Evolutionary conservation across 75 land plant species (phyloP), one percentile per base, ranked within the genome.

Genomic region (Isoetes taiwanensis): DNA sequence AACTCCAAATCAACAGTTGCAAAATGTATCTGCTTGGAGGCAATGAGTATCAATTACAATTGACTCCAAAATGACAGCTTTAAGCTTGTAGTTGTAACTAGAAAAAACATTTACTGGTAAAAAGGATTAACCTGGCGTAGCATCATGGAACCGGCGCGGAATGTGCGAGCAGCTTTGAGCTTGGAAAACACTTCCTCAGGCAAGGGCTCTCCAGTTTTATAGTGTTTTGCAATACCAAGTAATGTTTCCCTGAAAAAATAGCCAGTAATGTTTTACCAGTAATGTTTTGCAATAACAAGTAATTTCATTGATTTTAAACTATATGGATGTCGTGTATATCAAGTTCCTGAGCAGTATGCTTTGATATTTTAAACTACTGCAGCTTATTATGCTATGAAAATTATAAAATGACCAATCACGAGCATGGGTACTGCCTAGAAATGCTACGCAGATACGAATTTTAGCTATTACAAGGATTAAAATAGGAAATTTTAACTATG

Each of bases 221-320:
- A 88, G 42, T 88, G 95, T 68, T 78, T 83, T 10, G 95, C 95
- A 64, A 88, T 72, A 54, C 95, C 71, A 82, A 84, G 61, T 16
- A 88, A 63, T 20, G 85, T 88, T 57, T 73, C 83, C 66, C 91
- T 86, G 68, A 9, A 25, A 2, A 29, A 55, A 11, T 12, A 9
- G 12, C 9, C 9, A 14, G 39, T 37, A 14, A 37, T 14, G 39
- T 37, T 14, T 37, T 14, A 37, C 9, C 14, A 14, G 14, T 37
- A 37, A 9, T 9, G 39, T 9, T n/a, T n/a, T n/a, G n/a, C n/a
- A n/a, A n/a, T n/a, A n/a, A n/a, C n/a, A n/a, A n/a, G n/a, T n/a
- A n/a, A n/a, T n/a, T n/a, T n/a, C n/a, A n/a, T n/a, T n/a, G n/a
- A n/a, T n/a, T n/a, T n/a, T n/a, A n/a, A n/a, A n/a, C n/a, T n/a